phyloP scores from a whole-genome alignment of 169 alveolate genomes.

The Plasmodium blacklocki region DNA sequence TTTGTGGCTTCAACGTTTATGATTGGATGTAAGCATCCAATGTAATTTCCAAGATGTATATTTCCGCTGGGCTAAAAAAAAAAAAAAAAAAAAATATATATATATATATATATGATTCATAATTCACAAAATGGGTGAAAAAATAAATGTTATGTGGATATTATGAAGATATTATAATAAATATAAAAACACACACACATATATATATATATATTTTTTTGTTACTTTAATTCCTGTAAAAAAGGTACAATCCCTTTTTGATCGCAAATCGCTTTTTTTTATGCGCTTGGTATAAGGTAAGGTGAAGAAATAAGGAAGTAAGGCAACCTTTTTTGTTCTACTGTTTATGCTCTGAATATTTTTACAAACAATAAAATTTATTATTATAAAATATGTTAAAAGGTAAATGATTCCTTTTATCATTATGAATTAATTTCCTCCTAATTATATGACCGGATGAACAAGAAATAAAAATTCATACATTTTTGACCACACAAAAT shows the following conservation, averaged over 20 bases:
- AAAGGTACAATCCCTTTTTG: slow-evolving; percentile 39
- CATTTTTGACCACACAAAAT: too few relatives aligned
- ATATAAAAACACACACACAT: neutral
- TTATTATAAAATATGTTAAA: too few relatives aligned
- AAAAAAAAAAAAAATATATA: neutral
- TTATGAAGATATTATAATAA: neutral
- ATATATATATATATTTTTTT: neutral
- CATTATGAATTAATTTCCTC: too few relatives aligned
- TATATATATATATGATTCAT: neutral
- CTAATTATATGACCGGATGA: too few relatives aligned
- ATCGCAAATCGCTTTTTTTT: slow-evolving; percentile 1
- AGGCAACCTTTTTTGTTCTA: too few relatives aligned
- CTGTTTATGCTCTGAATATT: too few relatives aligned
- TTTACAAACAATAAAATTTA: too few relatives aligned
- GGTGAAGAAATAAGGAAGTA: too few relatives aligned
- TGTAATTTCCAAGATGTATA: slow-evolving; percentile 62
- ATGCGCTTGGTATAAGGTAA: too few relatives aligned
- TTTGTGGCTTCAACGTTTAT: slow-evolving; percentile 42
- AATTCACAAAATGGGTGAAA: neutral
- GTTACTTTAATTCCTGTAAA: slow-evolving; percentile 68
- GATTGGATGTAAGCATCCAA: slow-evolving; percentile 62
- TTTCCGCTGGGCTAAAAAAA: slow-evolving; percentile 63
- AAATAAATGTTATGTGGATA: neutral
- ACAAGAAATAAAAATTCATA: too few relatives aligned
- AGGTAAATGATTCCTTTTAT: too few relatives aligned